Conservation (phyloP, 2,329 filamentous ascomycete species). For the Botrytis elliptica region DNA sequence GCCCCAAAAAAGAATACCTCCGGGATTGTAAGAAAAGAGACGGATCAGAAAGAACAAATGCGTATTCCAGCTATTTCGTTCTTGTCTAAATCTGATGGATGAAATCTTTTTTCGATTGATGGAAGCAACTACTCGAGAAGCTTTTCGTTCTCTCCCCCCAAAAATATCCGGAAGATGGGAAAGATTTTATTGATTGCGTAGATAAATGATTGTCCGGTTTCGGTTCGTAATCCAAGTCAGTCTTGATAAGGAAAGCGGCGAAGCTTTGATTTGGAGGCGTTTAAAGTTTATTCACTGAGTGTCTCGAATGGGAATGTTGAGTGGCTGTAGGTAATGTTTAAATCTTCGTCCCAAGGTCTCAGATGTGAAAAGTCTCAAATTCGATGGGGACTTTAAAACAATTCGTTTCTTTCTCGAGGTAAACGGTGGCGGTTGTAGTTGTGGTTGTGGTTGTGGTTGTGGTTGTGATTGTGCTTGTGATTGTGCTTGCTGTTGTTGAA, state of each 20-base stretch:
- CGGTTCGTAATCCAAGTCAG: conserved; percentile 37
- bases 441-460: not conserved
- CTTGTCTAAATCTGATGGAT: not conserved
- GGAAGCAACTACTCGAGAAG: not conserved
- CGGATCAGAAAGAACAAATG: conserved; percentile 2
- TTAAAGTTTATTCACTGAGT: not conserved
- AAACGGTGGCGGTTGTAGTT: conserved; percentile 13
- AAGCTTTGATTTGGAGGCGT: conserved; percentile 7
- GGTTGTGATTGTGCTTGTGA: not conserved
- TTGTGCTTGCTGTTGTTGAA: not conserved
- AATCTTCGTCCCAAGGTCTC: conserved; percentile 23
- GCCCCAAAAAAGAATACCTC: not conserved
- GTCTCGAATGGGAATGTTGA: conserved; percentile 20
- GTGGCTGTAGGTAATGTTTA: not conserved
- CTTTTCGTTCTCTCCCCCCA: not conserved
- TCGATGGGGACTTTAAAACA: conserved; percentile 29
- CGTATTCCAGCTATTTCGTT: conserved; percentile 11
- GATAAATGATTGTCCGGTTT: conserved; percentile 22
- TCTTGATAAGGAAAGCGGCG: conserved; percentile 26
- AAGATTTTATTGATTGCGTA: conserved; percentile 16
- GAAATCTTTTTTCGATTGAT: not conserved
- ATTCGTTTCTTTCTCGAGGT: conserved; percentile 34
- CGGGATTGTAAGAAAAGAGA: not conserved
- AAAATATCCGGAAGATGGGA: not conserved
- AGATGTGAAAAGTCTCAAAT: conserved; percentile 34